A percentile compares a stretch with the other conserved stretches of the same genome.
These are phyloP conservation scores for Asterophora parasitica DNA, from an alignment of 768 basidiomycete genomes.

Conservation along the genomic window DNA sequence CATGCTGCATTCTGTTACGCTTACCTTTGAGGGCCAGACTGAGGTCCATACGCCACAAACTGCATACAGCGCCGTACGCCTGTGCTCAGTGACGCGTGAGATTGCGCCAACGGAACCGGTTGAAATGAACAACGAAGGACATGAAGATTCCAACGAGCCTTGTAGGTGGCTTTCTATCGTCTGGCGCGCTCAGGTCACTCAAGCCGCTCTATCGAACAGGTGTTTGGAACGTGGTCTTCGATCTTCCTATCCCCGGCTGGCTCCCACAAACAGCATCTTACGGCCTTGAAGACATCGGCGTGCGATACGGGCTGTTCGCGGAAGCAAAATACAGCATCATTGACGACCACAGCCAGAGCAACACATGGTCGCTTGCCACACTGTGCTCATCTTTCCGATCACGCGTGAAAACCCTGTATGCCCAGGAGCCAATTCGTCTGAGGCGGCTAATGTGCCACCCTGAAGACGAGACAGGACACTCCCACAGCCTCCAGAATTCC, in stretches of 20 bases:
- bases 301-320: constrained; percentile 63
- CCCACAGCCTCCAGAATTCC: constrained; percentile 23
- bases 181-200: constrained; percentile 1
- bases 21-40: constrained; percentile 85
- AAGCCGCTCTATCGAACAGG: constrained; percentile 23
- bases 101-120: constrained; percentile 50
- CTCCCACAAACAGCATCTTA: constrained; percentile 59
- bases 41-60: constrained; percentile 62
- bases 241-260: constrained; percentile 88
- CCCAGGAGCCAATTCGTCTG: constrained; percentile 41
- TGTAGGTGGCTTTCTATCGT: constrained; percentile 31
- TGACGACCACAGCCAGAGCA: constrained; percentile 31
- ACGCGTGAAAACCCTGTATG: constrained; percentile 35
- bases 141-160: constrained; percentile 49
- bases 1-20: constrained; percentile 60
- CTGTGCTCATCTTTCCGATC: constrained; percentile 56
- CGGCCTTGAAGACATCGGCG: constrained; percentile 50
- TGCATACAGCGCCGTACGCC: constrained; percentile 65
- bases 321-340: constrained; percentile 52
- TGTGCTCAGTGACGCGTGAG: constrained; percentile 64
- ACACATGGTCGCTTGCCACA: constrained; percentile 42
- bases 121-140: constrained; percentile 61
- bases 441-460: constrained; percentile 50
- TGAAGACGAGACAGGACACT: constrained; percentile 20
- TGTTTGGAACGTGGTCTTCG: constrained; percentile 74